These are phyloP conservation scores for Euptelea pleiosperma DNA, from an alignment of 164 flowering plant species.

Conservation along the genomic window DNA sequence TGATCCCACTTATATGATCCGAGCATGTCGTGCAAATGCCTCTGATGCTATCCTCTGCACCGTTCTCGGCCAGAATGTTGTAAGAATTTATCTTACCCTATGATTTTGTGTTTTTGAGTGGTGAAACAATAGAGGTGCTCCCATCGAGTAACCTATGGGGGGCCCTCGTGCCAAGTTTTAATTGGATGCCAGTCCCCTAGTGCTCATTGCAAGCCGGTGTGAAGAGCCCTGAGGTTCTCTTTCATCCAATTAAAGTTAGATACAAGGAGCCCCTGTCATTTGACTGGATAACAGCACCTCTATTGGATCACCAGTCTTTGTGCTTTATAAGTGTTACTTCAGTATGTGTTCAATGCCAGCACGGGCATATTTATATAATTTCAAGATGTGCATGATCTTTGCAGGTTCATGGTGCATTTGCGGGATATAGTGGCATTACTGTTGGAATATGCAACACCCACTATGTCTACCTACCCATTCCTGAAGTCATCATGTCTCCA, in stretches of 20 bases:
- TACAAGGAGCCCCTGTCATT: too few species aligned
- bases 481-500: slow-evolving; percentile 44
- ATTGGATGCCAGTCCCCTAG: not conserved
- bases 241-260: too few species aligned
- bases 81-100: slow-evolving; percentile 16
- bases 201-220: too few species aligned
- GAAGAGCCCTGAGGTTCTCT: too few species aligned
- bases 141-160: not conserved
- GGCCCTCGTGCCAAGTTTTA: not conserved
- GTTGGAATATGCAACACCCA: slow-evolving; percentile 49
- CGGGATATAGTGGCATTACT: slow-evolving; percentile 48
- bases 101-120: not conserved
- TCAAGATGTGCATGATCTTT: slow-evolving; percentile 2
- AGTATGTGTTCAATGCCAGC: not conserved
- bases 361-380: not conserved
- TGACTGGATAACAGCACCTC: too few species aligned
- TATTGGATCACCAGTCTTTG: too few species aligned
- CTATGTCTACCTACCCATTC: slow-evolving; percentile 47
- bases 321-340: not conserved
- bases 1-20: slow-evolving; percentile 51
- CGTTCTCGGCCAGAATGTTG: slow-evolving; percentile 55
- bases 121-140: not conserved
- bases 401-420: slow-evolving; percentile 59
- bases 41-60: slow-evolving; percentile 58
- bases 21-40: slow-evolving; percentile 50